Evolutionary conservation across 2,329 filamentous ascomycete genomes (phyloP), one percentile per base, ranked within the genome.

Genomic region (Fusarium nygamai): DNA sequence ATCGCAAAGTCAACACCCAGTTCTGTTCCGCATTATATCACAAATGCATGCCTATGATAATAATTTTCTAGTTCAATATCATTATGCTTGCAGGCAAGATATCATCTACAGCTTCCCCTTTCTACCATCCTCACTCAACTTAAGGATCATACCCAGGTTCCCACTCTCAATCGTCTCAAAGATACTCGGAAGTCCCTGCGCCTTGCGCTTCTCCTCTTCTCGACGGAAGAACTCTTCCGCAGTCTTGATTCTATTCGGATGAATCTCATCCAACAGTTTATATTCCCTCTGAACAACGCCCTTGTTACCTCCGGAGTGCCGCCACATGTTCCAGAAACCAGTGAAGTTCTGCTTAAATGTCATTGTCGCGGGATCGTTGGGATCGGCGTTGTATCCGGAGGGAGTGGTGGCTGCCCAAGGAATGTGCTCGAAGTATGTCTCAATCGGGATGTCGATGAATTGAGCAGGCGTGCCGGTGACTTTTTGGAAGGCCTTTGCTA

Each of bases 251-350:
- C 71, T 67, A 0, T 43, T 29, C 1, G 70, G 70, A 5, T 73
- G 70, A 33, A 74, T 73, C 48, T 74, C 57, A 31, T 74, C 63
- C 2, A 74, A 19, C 0, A 74, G 58, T 11, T 68, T 31, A 3
- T 68, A 73, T 3, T 74, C 61, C 12, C 67, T 53, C 36, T 41
- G 41, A 20, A 74, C 43, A 1, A 74, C 34, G 0, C 70, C 67
- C 9, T 53, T 65, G 24, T 74, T 71, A 0, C 61, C 61, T 1
- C 67, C 61, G 10, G 72, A 74, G 6, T 58, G 3, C 0, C 54
- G 36, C 70, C 71, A 73, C 50, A 58, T 39, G 2, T 61, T 73
- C 70, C 70, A 74, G 27, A 73, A 74, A 0, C 72, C 72, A 0
- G 54, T 69, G 2, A 74, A 74, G 36, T 73, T 74, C 1, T 74